Evolutionary conservation across 108 stramenopile genomes (phyloP), one percentile per base, ranked within the genome.

Genomic region (Skeletonema menzelii): DNA sequence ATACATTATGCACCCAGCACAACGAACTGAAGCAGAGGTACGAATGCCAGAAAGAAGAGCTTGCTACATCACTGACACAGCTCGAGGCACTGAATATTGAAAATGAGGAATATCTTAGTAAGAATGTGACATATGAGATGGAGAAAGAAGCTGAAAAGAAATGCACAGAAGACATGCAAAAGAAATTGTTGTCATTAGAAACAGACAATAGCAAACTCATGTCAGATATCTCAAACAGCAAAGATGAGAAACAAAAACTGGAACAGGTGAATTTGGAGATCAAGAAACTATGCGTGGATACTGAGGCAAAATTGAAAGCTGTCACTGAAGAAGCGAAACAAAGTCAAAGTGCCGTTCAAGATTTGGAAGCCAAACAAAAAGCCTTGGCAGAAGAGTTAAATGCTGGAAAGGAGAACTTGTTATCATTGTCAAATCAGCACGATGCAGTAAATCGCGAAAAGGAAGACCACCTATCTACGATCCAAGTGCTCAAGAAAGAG

Each of bases 41-140:
- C 32, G 8, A 30, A 38, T 22, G 37, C 2, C 67, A 58, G 20
- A 57, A 59, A 40, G 67, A 69, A 53, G 56, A 58, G 35, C 38
- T 40, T 38, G 37, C 44, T 27, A 59, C 15, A 26, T 5, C 26
- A 20, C 27, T 37, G 0, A 38, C 40, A 57, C 67, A 63, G 46
- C 49, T 69, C 37, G 69, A 76, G 35, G 62, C 44, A 24, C 56
- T 76, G 20, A 69, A 69, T 55, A 30, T 53, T 37, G 76, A 69
- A 31, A 69, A 65, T 20, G 68, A 56, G 15, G 49, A 53, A 22
- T 53, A 53, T 53, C 49, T 53, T 22, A 6, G 0, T n/a, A 53
- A 53, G 22, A 53, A 22, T 53, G 49, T 22, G 3, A 7, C 49
- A 53, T 22, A 24, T 8, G 49, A 53, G 49, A 53, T 53, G 5